These are phyloP conservation scores for Ophiognomonia clavigignenti-juglandacearum DNA, from an alignment of 2,329 filamentous ascomycete genomes.

Conservation along the genomic window DNA sequence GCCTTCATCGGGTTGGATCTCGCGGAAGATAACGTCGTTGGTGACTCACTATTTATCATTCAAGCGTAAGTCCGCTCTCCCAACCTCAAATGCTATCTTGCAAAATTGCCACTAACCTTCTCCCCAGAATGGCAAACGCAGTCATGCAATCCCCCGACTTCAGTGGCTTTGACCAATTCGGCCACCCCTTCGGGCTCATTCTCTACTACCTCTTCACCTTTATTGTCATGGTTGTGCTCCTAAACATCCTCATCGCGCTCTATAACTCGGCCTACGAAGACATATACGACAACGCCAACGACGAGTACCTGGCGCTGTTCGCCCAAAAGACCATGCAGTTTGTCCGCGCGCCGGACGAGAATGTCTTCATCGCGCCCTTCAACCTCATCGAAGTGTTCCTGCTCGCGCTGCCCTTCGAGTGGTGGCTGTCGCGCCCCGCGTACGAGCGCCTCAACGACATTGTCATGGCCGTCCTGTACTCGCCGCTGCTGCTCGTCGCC, in stretches of 20 bases:
- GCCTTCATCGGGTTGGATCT: constrained; percentile 90
- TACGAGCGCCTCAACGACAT: constrained; percentile 85
- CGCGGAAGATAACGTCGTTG: constrained; percentile 64
- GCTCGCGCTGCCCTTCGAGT: constrained; percentile 79
- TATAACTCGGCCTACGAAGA: constrained; percentile 97
- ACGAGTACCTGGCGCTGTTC: constrained; percentile 93
- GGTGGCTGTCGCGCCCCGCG: constrained; percentile 75
- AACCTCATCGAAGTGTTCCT: constrained; percentile 86
- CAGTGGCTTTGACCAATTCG: constrained; percentile 80
- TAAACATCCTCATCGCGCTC: constrained; percentile 94
- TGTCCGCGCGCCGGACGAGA: constrained; percentile 93
- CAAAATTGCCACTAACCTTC: neutral
- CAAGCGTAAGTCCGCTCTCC: constrained; percentile 39
- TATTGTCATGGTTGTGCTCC: constrained; percentile 84
- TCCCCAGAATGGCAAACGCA: constrained; percentile 67
- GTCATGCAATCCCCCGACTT: constrained; percentile 93
- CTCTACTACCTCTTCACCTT: constrained; percentile 99
- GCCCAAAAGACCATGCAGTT: constrained; percentile 95
- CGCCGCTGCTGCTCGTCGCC: constrained; percentile 73
- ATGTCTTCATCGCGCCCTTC: constrained; percentile 94
- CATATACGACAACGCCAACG: constrained; percentile 87
- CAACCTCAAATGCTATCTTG: neutral
- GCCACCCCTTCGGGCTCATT: constrained; percentile 86
- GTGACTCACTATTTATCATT: constrained; percentile 69
- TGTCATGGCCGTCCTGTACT: constrained; percentile 84